phyloP scores from a whole-genome alignment of 805 yeast genomes.

The Starmerella ratchasimensis region DNA sequence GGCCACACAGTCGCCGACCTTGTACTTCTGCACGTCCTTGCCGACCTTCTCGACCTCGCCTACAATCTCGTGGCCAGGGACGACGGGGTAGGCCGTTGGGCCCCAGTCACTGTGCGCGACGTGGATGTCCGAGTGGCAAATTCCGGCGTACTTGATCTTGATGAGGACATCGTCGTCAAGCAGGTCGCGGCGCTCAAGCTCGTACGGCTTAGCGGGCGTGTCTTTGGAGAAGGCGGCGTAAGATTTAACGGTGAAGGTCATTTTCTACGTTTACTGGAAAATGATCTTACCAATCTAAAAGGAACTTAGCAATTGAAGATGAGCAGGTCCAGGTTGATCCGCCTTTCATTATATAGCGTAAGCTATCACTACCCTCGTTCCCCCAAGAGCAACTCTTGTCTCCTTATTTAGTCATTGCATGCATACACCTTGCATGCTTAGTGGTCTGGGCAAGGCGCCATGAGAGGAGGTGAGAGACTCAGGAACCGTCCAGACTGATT shows the following conservation, averaged over 20 bases:
- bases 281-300: too few species aligned
- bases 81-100: constrained; percentile 26
- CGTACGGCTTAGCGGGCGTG: not conserved
- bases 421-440: too few species aligned
- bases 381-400: too few species aligned
- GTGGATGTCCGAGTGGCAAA: constrained; percentile 53
- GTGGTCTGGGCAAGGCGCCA: too few species aligned
- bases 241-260: constrained; percentile 1
- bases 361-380: too few species aligned
- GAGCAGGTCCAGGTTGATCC: too few species aligned
- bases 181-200: constrained; percentile 15
- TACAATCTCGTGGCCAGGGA: constrained; percentile 39
- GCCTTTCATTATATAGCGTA: too few species aligned
- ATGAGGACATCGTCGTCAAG: constrained; percentile 25
- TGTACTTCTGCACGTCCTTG: constrained; percentile 34
- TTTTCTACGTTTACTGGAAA: too few species aligned
- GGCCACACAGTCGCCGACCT: constrained; percentile 65
- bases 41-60: constrained; percentile 38
- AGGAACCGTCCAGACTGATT: too few species aligned
- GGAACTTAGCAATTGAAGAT: too few species aligned
- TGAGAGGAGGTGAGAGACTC: too few species aligned
- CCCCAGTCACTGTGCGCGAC: constrained; percentile 41
- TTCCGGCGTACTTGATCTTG: constrained; percentile 22
- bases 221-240: not conserved
- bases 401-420: too few species aligned